Evolutionary conservation across 768 basidiomycete genomes (phyloP), one percentile per base, ranked within the genome.

Genomic region (Clitopilus hobsonii): DNA sequence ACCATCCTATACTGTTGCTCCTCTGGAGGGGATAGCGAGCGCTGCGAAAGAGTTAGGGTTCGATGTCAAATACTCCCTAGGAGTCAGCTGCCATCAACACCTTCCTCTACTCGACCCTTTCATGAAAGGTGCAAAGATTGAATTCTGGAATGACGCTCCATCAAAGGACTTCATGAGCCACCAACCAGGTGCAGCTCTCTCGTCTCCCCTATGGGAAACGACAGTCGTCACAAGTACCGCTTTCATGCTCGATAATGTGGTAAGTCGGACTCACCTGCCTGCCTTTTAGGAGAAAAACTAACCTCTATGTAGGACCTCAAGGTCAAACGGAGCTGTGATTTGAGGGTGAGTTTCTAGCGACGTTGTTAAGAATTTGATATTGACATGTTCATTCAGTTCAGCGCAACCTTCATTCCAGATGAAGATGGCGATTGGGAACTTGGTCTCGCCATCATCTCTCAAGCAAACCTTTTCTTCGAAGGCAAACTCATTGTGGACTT

Each of bases 1-100:
- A 18, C 72, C 81, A 0, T 72, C 78, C 0, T 86, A 83, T 63
- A 71, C 73, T 1, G 74, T 83, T 14, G 80, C 85, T 1, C 85
- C 85, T 20, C 73, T 80, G 16, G 73, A 84, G 50, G 86, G 83
- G 4, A 80, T 87, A 55, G 59, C 58, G 41, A 67, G 69, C 36
- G 73, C 75, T 27, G 67, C 77, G 18, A 62, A 76, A 59, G 68
- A 71, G 56, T 54, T 74, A 58, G 69, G 74, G 23, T 77, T 78
- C 20, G 71, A 80, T 24, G 74, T 86, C 50, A 68, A 61, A 0
- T 86, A 82, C 61, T 65, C 65, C 36, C 69, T 70, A 54, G 81
- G 70, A 50, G 74, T 70, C 49, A 74, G 63, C 7, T 69, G 71
- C 26, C 68, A 80, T 58, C 78, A 75, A 58, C 82, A 71, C 63